Evolutionary conservation across 768 basidiomycete species (phyloP).

Genomic region (Phanerochaete carnosa): DNA sequence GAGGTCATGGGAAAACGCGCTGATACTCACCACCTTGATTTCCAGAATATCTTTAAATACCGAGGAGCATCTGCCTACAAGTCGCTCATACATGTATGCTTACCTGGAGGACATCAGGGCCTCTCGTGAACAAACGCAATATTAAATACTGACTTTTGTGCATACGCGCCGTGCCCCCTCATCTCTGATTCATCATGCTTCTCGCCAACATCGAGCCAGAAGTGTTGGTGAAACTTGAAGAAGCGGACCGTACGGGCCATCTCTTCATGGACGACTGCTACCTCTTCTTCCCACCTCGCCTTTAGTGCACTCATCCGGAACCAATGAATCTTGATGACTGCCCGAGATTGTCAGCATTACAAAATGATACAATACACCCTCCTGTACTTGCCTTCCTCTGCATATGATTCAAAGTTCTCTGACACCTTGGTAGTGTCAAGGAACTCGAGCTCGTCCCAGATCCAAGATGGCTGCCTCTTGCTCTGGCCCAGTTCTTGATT

Average conservation of each 20-base stretch:
- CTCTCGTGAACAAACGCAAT: no score
- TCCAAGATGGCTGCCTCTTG: slow-evolving; percentile 7
- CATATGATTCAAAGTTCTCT: background rate
- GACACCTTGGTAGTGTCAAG: background rate
- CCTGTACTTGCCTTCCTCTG: background rate
- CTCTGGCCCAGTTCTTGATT: background rate
- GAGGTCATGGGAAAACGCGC: no score
- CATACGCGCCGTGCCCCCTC: background rate
- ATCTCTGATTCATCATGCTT: background rate
- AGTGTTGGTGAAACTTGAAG: background rate
- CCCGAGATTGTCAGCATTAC: background rate
- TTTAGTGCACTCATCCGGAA: slow-evolving; percentile 1
- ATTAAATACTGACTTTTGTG: background rate
- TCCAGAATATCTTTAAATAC: no score
- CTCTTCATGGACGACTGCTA: background rate
- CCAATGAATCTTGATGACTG: slow-evolving; percentile 6
- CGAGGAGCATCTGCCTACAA: no score
- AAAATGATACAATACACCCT: background rate
- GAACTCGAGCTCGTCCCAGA: slow-evolving; percentile 6
- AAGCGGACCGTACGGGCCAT: background rate
- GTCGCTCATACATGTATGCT: no score
- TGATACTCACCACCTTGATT: no score
- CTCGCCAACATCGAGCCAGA: background rate
- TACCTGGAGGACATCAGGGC: no score
- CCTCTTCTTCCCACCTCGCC: slow-evolving; percentile 1